Evolutionary conservation across 371 early-diverging fungal species (phyloP).

Genomic region (Capillidium heterosporum): DNA sequence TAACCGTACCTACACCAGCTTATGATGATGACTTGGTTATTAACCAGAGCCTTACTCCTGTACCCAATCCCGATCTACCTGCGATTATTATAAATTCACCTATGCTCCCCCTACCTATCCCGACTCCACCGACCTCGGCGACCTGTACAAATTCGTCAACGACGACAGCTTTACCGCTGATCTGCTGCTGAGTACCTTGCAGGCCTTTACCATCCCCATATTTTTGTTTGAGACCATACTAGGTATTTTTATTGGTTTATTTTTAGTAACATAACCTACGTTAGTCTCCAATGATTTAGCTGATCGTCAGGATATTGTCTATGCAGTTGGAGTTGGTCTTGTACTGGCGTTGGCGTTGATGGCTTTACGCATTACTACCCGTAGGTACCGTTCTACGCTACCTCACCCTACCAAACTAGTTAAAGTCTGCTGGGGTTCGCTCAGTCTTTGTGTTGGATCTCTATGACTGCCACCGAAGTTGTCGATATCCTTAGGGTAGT

Average conservation of each 20-base stretch:
- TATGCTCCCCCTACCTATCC: neutral
- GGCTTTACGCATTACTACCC: neutral
- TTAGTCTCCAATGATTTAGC: neutral
- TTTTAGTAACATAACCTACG: neutral
- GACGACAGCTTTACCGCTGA: conserved; percentile 7
- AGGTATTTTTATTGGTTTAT: neutral
- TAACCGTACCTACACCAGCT: conserved; percentile 31
- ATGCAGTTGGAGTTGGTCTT: neutral
- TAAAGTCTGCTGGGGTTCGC: conserved; percentile 43
- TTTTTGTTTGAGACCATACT: neutral
- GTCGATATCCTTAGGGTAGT: conserved; percentile 48
- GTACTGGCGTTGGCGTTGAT: neutral
- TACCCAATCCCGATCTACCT: conserved; percentile 11
- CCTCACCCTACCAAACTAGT: neutral
- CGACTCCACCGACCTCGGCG: neutral
- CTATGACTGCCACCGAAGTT: conserved; percentile 63
- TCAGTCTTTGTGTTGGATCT: conserved; percentile 58
- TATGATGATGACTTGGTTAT: neutral
- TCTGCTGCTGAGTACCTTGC: neutral
- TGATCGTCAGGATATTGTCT: conserved; percentile 14
- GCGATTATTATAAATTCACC: neutral
- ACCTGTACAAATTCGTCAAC: neutral
- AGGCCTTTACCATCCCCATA: conserved; percentile 3
- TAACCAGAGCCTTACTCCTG: conserved; percentile 1
- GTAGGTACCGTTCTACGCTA: no score